phyloP scores from a whole-genome alignment of 306 rosid species.

The Prosopis cineraria region DNA sequence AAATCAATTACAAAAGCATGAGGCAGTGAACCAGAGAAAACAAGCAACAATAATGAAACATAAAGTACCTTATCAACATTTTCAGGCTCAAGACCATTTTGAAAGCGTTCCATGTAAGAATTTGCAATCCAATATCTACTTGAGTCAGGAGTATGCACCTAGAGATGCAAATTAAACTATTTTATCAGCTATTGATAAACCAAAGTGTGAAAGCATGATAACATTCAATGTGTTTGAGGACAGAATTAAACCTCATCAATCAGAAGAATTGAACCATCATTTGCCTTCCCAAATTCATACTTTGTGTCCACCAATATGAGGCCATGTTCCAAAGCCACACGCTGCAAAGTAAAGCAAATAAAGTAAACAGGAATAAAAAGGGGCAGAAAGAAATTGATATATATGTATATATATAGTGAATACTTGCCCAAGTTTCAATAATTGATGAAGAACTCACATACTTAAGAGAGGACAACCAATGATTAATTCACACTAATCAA shows the following conservation, averaged over 20 bases:
- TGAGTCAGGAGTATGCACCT: conserved; percentile 99
- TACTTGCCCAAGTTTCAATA: neutral
- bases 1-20: neutral
- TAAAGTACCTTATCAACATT: conserved; percentile 85
- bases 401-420: neutral
- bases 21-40: conserved; percentile 1
- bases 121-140: conserved; percentile 96
- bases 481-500: conserved; percentile 7
- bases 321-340: conserved; percentile 88
- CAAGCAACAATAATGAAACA: conserved; percentile 1
- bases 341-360: conserved; percentile 57
- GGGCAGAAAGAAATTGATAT: neutral
- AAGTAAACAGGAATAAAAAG: conserved; percentile 25
- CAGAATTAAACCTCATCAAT: conserved; percentile 77
- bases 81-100: conserved; percentile 87
- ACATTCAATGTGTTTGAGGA: conserved; percentile 1
- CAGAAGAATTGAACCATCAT: conserved; percentile 80
- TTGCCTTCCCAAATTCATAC: conserved; percentile 92
- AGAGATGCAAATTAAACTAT: conserved; percentile 24
- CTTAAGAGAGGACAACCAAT: neutral
- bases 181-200: conserved; percentile 21
- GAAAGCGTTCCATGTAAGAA: conserved; percentile 73
- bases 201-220: conserved; percentile 9
- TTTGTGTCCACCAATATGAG: conserved; percentile 94
- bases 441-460: conserved; percentile 2